These are phyloP conservation scores for Aspergillus olivimuriae DNA, from an alignment of 495 filamentous ascomycete genomes.

Conservation along the genomic window DNA sequence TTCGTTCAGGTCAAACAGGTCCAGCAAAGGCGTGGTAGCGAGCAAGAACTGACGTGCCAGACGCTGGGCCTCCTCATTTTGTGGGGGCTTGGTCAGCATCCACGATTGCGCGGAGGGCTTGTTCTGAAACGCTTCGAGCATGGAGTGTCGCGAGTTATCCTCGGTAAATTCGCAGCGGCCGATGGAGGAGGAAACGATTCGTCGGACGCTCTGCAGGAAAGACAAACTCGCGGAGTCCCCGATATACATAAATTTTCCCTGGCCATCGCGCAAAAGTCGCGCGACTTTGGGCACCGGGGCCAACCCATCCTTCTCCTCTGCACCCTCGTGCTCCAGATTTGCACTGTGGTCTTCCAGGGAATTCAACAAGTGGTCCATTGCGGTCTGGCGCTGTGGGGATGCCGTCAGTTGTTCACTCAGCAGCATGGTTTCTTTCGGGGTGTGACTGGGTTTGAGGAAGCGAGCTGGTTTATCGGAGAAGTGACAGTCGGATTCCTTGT, in stretches of 20 bases:
- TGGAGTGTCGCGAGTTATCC: slow-evolving; percentile 62
- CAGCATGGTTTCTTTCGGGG: slow-evolving; percentile 32
- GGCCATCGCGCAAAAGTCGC: slow-evolving; percentile 48
- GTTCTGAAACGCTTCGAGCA: slow-evolving; percentile 52
- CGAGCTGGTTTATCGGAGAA: slow-evolving; percentile 40
- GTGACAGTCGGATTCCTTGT: slow-evolving; percentile 42
- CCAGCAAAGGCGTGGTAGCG: slow-evolving; percentile 34
- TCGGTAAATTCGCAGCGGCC: slow-evolving; percentile 62
- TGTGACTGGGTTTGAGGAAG: slow-evolving; percentile 25
- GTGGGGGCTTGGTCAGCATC: slow-evolving; percentile 23
- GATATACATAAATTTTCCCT: slow-evolving; percentile 57
- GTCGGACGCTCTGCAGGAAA: slow-evolving; percentile 64
- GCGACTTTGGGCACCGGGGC: slow-evolving; percentile 41
- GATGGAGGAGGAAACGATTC: slow-evolving; percentile 61
- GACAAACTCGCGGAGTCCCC: slow-evolving; percentile 69
- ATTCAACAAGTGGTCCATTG: slow-evolving; percentile 35
- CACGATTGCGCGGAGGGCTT: slow-evolving; percentile 29
- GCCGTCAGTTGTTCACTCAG: slow-evolving; percentile 31
- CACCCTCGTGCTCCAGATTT: slow-evolving; percentile 27
- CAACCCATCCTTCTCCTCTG: slow-evolving; percentile 33
- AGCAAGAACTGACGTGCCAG: slow-evolving; percentile 35
- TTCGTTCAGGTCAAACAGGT: slow-evolving; percentile 33
- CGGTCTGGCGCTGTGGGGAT: slow-evolving; percentile 32
- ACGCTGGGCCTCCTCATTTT: slow-evolving; percentile 31
- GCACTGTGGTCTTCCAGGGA: slow-evolving; percentile 33